Percentiles rank a stretch among this genome's conserved stretches.
phyloP scores from a whole-genome alignment of 805 yeast species.

The Sugiyamaella chiloensis region DNA sequence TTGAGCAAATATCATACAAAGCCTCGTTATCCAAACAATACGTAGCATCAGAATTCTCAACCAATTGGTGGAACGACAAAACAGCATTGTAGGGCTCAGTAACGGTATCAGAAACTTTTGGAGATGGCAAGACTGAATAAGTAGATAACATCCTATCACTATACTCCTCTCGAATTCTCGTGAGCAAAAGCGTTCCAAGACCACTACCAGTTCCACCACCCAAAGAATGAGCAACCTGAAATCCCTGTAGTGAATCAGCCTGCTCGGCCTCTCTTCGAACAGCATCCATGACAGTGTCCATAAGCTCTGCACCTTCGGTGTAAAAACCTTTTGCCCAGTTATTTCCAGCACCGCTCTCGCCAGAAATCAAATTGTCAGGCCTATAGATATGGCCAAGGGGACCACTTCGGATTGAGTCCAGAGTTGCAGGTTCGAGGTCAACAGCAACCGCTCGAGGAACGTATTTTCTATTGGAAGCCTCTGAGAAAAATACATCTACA shows the following conservation, averaged over 20 bases:
- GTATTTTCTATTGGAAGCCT: conserved; percentile 78
- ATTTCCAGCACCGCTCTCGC: conserved; percentile 93
- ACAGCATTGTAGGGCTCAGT: conserved; percentile 96
- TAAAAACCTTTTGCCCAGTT: conserved; percentile 98
- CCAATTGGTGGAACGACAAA: conserved; percentile 86
- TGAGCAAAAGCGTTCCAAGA: conserved; percentile 86
- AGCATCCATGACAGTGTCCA: conserved; percentile 87
- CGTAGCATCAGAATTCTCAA: conserved; percentile 88
- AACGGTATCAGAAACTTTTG: conserved; percentile 88
- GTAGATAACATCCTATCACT: conserved; percentile 98
- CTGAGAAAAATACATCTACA: conserved; percentile 78
- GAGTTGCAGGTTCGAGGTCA: conserved; percentile 93
- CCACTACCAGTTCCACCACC: conserved; percentile 98
- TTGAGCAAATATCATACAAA: conserved; percentile 82
- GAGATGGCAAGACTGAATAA: conserved; percentile 92
- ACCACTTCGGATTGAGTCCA: conserved; percentile 79
- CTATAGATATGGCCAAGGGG: conserved; percentile 79
- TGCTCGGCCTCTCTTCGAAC: conserved; percentile 94
- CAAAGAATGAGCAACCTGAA: conserved; percentile 80
- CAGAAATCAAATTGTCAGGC: conserved; percentile 88
- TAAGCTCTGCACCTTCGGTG: conserved; percentile 95
- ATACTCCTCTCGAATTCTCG: conserved; percentile 86
- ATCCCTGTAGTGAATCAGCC: conserved; percentile 91
- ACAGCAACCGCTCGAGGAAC: conserved; percentile 94
- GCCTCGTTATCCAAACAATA: conserved; percentile 97